Evolutionary conservation across 2,329 filamentous ascomycete species (phyloP), one percentile per base, ranked within the genome.

Genomic region (Akanthomyces dipterigenus): DNA sequence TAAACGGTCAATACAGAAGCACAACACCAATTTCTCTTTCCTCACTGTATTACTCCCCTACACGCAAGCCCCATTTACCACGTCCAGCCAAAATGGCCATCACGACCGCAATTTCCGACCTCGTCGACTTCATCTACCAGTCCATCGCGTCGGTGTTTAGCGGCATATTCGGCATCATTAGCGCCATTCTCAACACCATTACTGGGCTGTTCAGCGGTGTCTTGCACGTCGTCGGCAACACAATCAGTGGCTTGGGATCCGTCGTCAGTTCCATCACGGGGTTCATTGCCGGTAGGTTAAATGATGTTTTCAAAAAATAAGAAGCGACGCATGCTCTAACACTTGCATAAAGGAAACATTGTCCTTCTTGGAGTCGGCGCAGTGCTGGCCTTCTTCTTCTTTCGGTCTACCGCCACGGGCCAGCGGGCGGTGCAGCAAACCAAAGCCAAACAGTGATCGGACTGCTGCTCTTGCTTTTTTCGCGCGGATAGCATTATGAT

Each of bases 81-180:
- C 45, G 7, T 34, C 18, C 28, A 3, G 26, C 12, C 45, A 49
- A 20, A 0, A 58, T 58, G 55, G 55, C 55, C 28, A n/a, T 58
- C 14, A 58, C 55, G 24, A 49, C 31, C 18, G 55, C 55, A 14
- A 58, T 58, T 20, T 49, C 55, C 22, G 55, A 58, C 43, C 45
- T 58, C 22, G 3, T 58, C 12, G 28, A 58, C 43, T 58, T 58
- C 14, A 4, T 58, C 43, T 58, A 49, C 31, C 28, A 58, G 45
- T 20, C 43, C 22, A 58, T 58, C 14, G 43, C 16, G 5, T 58
- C 55, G 0, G 34, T 58, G 6, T 58, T 58, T 24, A 48, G 28
- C 22, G 55, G 55, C 20, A 49, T 58, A 28, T 58, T 40, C 34
- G 24, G 31, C 34, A 49, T 58, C 24, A 58, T 58, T 6, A 31